phyloP scores from a whole-genome alignment of 306 rosid genomes.

The Gastrolobium bilobum region DNA sequence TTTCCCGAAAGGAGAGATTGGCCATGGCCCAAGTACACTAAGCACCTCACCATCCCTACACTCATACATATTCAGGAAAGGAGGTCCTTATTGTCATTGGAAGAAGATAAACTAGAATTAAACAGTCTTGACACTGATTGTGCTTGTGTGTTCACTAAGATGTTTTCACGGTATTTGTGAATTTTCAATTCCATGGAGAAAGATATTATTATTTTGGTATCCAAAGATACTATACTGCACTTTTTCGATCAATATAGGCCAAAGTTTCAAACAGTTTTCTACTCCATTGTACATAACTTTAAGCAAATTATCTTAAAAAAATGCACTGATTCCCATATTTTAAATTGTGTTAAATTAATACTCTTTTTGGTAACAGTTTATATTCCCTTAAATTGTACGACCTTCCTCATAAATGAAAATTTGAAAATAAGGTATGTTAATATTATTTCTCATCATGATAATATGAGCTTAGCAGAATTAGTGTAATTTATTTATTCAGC shows the following conservation, averaged over 20 bases:
- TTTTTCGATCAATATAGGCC: too few species aligned
- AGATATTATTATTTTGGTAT: not conserved
- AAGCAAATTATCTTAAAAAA: too few species aligned
- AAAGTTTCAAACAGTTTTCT: too few species aligned
- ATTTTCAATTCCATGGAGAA: not conserved
- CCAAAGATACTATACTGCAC: too few species aligned
- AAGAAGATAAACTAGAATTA: too few species aligned
- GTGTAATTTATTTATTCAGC: not conserved
- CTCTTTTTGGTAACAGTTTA: not conserved
- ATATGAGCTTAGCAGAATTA: too few species aligned
- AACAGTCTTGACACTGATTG: too few species aligned
- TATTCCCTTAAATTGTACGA: not conserved
- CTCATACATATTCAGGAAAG: too few species aligned
- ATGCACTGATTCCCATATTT: not conserved
- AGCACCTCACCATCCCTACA: not conserved
- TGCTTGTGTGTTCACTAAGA: not conserved
- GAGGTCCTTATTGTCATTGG: too few species aligned
- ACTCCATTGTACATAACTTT: too few species aligned
- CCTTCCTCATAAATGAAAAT: not conserved
- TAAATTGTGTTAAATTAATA: not conserved
- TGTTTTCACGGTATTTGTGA: not conserved
- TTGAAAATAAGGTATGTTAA: not conserved
- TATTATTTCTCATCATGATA: not conserved
- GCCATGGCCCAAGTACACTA: not conserved
- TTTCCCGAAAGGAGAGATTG: not conserved